phyloP scores from a whole-genome alignment of 2,329 filamentous ascomycete species.

The Fusarium sp. region DNA sequence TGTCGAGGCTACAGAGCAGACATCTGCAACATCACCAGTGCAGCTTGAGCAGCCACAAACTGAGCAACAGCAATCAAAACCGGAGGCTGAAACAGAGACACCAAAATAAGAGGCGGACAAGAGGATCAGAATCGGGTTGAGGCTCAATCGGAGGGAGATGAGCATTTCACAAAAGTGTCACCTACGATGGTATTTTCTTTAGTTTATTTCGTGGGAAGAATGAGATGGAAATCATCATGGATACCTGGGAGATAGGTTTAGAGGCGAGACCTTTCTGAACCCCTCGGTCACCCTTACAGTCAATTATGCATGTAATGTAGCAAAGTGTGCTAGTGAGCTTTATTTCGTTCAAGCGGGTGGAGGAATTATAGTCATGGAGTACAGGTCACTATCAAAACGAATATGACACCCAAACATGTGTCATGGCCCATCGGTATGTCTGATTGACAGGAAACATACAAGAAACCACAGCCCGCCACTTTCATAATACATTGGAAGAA shows the following conservation, averaged over 20 bases:
- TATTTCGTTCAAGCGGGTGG: conserved; percentile 40
- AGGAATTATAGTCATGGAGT: conserved; percentile 40
- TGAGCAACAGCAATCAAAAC: conserved; percentile 18
- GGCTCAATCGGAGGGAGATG: conserved; percentile 9
- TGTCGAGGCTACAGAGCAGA: conserved; percentile 14
- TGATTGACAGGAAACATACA: background rate
- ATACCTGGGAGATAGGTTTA: conserved; percentile 26
- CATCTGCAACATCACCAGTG: background rate
- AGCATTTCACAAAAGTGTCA: background rate
- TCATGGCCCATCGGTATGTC: background rate
- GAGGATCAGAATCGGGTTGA: background rate
- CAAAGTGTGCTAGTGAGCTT: conserved; percentile 27
- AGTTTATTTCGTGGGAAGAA: conserved; percentile 23
- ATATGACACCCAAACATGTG: conserved; percentile 16
- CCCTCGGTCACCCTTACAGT: conserved; percentile 33
- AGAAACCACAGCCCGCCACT: background rate
- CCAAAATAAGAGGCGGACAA: conserved; percentile 21
- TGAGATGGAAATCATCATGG: conserved; percentile 27
- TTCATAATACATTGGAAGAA: conserved; percentile 2
- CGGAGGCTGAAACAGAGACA: conserved; percentile 22
- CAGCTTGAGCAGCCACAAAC: conserved; percentile 8
- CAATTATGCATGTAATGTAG: conserved; percentile 46
- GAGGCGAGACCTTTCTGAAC: conserved; percentile 11
- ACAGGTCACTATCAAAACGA: conserved; percentile 36
- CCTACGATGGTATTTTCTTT: conserved; percentile 22